Evolutionary conservation across 345 rosid species (phyloP).

Genomic region (Moricandia moricandioides): DNA sequence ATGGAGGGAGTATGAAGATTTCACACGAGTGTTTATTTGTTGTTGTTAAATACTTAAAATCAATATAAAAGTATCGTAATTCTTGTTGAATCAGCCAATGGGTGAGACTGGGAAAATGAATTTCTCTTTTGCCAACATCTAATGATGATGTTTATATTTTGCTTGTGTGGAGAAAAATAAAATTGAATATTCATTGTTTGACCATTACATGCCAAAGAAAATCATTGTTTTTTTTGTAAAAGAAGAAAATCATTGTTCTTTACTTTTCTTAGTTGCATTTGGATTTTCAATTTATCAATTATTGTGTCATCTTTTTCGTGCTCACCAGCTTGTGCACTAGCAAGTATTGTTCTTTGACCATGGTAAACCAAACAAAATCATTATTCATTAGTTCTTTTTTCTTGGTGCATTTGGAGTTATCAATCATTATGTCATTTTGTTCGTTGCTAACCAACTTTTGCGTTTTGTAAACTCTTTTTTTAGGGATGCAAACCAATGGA

Average conservation of each 20-base stretch:
- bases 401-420: constrained; percentile 20
- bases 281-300: constrained; percentile 29
- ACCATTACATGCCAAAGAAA: constrained; percentile 22
- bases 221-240: constrained; percentile 9
- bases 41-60: background rate
- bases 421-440: constrained; percentile 26
- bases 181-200: constrained; percentile 32
- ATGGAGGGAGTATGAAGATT: too few species aligned
- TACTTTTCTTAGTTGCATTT: constrained; percentile 15
- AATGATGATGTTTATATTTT: constrained; percentile 36
- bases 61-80: background rate
- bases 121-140: constrained; percentile 25
- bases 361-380: constrained; percentile 17
- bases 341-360: constrained; percentile 14
- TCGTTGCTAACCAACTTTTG: constrained; percentile 16
- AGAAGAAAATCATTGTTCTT: constrained; percentile 16
- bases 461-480: background rate
- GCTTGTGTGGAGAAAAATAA: constrained; percentile 21
- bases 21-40: constrained; percentile 17
- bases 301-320: constrained; percentile 28
- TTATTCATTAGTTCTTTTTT: background rate
- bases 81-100: constrained; percentile 19
- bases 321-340: constrained; percentile 16
- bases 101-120: constrained; percentile 11
- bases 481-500: constrained; percentile 92